Base-by-base conservation (phyloP, 2,329 filamentous ascomycete genomes). In the Corinectria fuckeliana region DNA sequence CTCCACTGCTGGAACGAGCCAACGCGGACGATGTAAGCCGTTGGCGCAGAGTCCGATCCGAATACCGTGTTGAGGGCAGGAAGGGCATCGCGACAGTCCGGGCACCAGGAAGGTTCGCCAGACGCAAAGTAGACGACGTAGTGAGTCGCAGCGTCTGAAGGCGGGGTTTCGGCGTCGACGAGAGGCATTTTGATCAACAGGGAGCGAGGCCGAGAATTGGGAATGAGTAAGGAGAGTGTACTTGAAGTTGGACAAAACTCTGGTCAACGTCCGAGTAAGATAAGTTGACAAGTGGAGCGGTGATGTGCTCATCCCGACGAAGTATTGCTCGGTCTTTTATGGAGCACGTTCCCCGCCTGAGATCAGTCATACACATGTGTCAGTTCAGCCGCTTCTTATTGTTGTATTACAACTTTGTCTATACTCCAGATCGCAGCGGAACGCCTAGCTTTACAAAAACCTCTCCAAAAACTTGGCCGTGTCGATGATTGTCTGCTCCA, bases 61-160 rank as follows among this genome's bases (percentile, higher is more conserved):
- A 72, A 73, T 3, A 73, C 71, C 1, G 34, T 61, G 0, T 66
- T 57, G 2, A 72, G 38, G 3, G 67, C 68, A 3, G 70, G 68
- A 5, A 72, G 32, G 0, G 70, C 70, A 44, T 71, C 59, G 9
- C 64, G 62, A 14, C 68, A 72, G 47, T 72, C 70, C 0, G 70
- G 70, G 20, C 70, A 72, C 70, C 70, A 72, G 0, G 70, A 71
- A 4, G 70, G 70, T 18, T 72, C 63, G 10, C 71, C 71, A 0
- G 71, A 73, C 3, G 70, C 71, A 28, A 72, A 72, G 58, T 72
- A 72, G 25, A 71, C 70, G 60, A 72, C 69, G 28, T 73, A 72
- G 57, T 72, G 71, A 38, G 60, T 62, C 57, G 69, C 67, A 38
- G 51, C 41, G 38, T 53, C 62, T 8, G 69, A 59, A 5, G 71